Evolutionary conservation across 805 yeast species (phyloP).

Genomic region (Myxozyma sirexii): DNA sequence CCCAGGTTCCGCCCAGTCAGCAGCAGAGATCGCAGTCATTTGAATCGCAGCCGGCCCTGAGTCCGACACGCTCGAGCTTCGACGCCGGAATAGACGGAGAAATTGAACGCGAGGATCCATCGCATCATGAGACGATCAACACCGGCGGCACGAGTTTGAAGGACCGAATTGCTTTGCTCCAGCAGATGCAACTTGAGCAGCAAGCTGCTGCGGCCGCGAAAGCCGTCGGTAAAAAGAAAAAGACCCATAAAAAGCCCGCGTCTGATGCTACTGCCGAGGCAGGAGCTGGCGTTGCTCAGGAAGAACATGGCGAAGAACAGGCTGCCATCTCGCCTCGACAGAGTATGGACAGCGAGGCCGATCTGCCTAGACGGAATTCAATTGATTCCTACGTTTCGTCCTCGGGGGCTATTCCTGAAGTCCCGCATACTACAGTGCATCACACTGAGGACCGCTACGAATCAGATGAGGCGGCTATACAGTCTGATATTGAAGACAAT

Average conservation of each 20-base stretch:
- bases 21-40: neutral
- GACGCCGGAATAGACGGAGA: neutral
- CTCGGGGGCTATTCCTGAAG: neutral
- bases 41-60: neutral
- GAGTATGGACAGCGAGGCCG: conserved; percentile 3
- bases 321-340: conserved; percentile 1
- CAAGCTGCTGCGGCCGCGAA: conserved; percentile 47
- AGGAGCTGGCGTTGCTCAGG: conserved; percentile 3
- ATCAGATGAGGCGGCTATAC: conserved; percentile 3
- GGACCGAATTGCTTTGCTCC: conserved; percentile 83
- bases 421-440: neutral
- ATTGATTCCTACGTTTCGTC: conserved; percentile 6
- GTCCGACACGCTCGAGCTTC: conserved; percentile 13
- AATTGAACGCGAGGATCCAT: conserved; percentile 13
- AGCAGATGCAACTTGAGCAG: conserved; percentile 78
- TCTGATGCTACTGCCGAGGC: conserved; percentile 21
- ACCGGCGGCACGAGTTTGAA: conserved; percentile 62
- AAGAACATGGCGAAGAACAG: neutral
- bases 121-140: conserved; percentile 29
- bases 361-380: neutral
- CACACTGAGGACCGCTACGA: neutral
- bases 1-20: conserved; percentile 29
- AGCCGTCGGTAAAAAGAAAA: conserved; percentile 16
- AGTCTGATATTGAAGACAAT: conserved; percentile 19
- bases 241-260: conserved; percentile 15